These are phyloP conservation scores for Penicillium egyptiacum DNA, from an alignment of 495 filamentous ascomycete genomes.

Conservation along the genomic window DNA sequence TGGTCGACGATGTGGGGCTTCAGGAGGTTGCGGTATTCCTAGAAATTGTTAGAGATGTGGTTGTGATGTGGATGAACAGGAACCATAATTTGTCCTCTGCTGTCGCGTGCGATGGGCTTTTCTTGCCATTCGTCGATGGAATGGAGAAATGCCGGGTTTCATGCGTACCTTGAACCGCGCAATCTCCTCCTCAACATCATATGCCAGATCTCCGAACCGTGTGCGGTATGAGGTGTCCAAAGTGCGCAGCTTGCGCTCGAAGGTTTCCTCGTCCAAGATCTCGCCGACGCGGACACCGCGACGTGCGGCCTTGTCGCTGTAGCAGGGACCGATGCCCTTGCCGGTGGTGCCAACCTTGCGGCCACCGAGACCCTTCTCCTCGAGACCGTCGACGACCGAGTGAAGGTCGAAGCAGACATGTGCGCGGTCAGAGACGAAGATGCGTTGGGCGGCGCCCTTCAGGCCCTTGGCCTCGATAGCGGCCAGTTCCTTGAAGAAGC, in stretches of 20 bases:
- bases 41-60: slow-evolving; percentile 4
- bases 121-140: not conserved
- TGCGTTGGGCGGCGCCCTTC: slow-evolving; percentile 58
- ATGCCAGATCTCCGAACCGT: slow-evolving; percentile 72
- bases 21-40: slow-evolving; percentile 68
- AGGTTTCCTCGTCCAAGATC: slow-evolving; percentile 68
- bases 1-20: slow-evolving; percentile 68
- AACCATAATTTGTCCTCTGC: not conserved
- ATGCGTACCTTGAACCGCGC: slow-evolving; percentile 55
- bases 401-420: slow-evolving; percentile 87
- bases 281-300: slow-evolving; percentile 74
- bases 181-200: slow-evolving; percentile 82
- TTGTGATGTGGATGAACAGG: not conserved
- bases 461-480: slow-evolving; percentile 72
- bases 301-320: slow-evolving; percentile 76
- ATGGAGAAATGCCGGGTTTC: not conserved
- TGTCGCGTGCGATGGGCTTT: not conserved
- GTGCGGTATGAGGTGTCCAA: slow-evolving; percentile 67
- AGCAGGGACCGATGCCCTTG: slow-evolving; percentile 76
- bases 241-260: slow-evolving; percentile 70
- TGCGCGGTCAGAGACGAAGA: slow-evolving; percentile 78
- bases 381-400: slow-evolving; percentile 75
- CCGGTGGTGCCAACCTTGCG: slow-evolving; percentile 57
- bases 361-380: slow-evolving; percentile 74
- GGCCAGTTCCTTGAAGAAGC: slow-evolving; percentile 84